These are phyloP conservation scores for Caryopteris hybrid DNA, from an alignment of 305 asterid genomes.

Conservation along the genomic window DNA sequence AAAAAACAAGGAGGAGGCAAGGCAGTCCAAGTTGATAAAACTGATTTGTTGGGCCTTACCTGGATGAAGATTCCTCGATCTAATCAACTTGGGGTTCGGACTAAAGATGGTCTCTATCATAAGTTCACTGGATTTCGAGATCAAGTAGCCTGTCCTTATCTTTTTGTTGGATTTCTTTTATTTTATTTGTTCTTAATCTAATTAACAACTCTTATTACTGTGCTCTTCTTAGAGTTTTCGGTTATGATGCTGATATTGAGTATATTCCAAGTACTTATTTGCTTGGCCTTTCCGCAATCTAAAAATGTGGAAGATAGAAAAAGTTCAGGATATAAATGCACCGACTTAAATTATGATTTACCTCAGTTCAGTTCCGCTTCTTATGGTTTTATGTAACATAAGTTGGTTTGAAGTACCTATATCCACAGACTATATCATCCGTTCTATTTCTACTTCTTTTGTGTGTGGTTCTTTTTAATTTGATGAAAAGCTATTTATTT, in stretches of 20 bases:
- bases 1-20: slow-evolving; percentile 97
- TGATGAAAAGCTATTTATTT: neutral
- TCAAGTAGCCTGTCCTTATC: slow-evolving; percentile 49
- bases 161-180: slow-evolving; percentile 1
- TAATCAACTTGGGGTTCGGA: slow-evolving; percentile 88
- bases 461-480: neutral
- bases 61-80: slow-evolving; percentile 97
- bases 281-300: neutral
- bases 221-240: neutral
- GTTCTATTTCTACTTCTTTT: neutral
- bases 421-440: neutral
- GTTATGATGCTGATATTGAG: slow-evolving; percentile 1
- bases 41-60: slow-evolving; percentile 62
- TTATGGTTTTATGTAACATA: neutral
- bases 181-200: neutral
- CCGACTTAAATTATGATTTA: neutral
- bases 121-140: slow-evolving; percentile 94
- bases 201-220: neutral
- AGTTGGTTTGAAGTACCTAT: slow-evolving; percentile 7
- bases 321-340: neutral
- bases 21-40: slow-evolving; percentile 86
- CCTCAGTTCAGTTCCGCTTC: neutral
- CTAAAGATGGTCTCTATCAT: slow-evolving; percentile 80
- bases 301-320: neutral
- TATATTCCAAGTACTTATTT: neutral